Conservation (phyloP, 2,329 filamentous ascomycete species). For the Chrysoporthe cubensis region DNA sequence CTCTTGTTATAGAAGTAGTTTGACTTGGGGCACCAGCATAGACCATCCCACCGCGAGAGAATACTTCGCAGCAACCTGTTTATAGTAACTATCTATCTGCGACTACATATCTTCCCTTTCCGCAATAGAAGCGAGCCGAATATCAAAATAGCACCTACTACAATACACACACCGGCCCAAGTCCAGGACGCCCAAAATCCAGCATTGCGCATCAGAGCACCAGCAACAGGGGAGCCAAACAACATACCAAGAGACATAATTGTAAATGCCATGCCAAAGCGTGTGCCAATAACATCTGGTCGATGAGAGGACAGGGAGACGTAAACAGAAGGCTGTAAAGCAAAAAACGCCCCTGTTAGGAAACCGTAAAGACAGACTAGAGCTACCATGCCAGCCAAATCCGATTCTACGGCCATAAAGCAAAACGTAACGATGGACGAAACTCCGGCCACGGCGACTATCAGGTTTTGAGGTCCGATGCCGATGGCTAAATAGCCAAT, state of each 20-base stretch:
- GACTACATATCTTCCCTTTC: background rate
- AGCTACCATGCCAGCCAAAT: slow-evolving; percentile 10
- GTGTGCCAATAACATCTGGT: slow-evolving; percentile 15
- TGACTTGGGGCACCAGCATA: background rate
- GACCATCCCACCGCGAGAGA: background rate
- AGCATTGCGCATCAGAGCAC: background rate
- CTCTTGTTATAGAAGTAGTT: background rate
- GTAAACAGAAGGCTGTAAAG: slow-evolving; percentile 18
- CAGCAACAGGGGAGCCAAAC: slow-evolving; percentile 12
- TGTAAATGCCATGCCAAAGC: slow-evolving; percentile 21
- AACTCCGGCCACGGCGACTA: background rate
- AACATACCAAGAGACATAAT: slow-evolving; percentile 21
- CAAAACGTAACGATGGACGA: slow-evolving; percentile 7
- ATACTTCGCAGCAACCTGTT: background rate
- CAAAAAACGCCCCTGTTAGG: slow-evolving; percentile 17
- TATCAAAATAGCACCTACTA: background rate
- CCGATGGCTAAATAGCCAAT: slow-evolving; percentile 8
- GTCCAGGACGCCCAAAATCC: background rate
- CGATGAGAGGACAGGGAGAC: background rate
- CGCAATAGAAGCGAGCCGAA: background rate
- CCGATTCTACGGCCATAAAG: slow-evolving; percentile 1
- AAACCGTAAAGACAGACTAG: slow-evolving; percentile 13
- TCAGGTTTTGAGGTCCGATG: slow-evolving; percentile 20
- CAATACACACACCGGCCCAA: background rate
- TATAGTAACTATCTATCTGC: background rate